Evolutionary conservation across 768 basidiomycete species (phyloP), one percentile per base, ranked within the genome.

Genomic region (Auricularia heimuer): DNA sequence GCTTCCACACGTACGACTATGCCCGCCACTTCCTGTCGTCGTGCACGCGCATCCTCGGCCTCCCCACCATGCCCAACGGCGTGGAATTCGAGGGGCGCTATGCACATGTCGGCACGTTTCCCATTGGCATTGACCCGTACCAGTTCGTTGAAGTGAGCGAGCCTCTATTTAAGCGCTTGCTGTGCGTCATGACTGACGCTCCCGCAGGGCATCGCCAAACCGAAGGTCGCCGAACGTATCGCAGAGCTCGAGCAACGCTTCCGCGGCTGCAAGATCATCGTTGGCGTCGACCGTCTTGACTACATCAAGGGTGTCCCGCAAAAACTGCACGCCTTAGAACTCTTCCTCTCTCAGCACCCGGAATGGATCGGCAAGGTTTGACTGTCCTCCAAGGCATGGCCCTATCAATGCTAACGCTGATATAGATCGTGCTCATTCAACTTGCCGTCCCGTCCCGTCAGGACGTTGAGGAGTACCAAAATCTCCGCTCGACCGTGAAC

Each of bases 221-320:
- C 85, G 33, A 80, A 84, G 3, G 94, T 99, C n/a, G 81, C 86
- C 71, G 81, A 84, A 67, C 89, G 97, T 45, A 85, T 98, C 67
- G 73, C 82, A 56, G 84, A 88, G 66, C 83, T 99, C 34, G 89
- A 94, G 75, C 87, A 90, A 67, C 87, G 95, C 61, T 99, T 98
- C 76, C 84, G 87, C 56, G 96, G 91, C 60, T 90, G 93, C 73
- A 98, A 98, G 76, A 88, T 99, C 71, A 97, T 99, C 73, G 94
- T 98, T 68, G 97, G 97, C 62, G 97, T 99, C 34, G 97, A 99
- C 75, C 88, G 97, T 56, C 82, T 99, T 63, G 97, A 99, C 74
- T 99, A 99, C 77, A 98, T 99, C 87, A 99, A 99, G 82, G 97
- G 97, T 71, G 94, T 99, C 39, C 97, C 97, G 1, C 97, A 99